A percentile compares a stretch with the other conserved stretches of the same genome.
These are phyloP conservation scores for Porcisia hertigi DNA, from an alignment of 208 protist species.

Conservation along the genomic window DNA sequence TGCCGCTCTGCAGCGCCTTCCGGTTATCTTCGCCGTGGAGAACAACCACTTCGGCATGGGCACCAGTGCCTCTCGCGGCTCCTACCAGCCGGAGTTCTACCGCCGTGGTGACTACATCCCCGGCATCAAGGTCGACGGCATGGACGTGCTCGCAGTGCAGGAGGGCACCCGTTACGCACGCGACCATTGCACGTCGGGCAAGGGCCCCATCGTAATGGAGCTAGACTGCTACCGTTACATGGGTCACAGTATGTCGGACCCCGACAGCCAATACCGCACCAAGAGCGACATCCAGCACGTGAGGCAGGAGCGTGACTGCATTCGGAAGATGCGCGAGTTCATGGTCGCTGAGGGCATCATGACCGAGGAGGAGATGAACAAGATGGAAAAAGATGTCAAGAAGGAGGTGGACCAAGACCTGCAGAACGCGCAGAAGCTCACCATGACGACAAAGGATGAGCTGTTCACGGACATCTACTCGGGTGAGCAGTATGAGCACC, in stretches of 20 bases:
- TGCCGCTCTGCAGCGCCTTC: constrained; percentile 97
- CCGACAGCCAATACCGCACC: constrained; percentile 96
- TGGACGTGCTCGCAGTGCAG: constrained; percentile 96
- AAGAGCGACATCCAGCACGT: constrained; percentile 95
- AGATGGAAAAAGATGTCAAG: constrained; percentile 90
- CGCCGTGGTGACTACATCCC: constrained; percentile 96
- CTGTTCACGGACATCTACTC: constrained; percentile 93
- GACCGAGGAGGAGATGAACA: constrained; percentile 95
- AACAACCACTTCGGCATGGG: constrained; percentile 99
- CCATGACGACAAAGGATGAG: constrained; percentile 66
- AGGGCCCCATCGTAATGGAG: constrained; percentile 96
- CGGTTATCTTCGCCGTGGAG: constrained; percentile 96
- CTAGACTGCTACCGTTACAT: constrained; percentile 97
- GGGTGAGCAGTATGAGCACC: constrained; percentile 81
- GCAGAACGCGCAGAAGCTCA: constrained; percentile 81
- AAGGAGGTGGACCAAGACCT: constrained; percentile 93
- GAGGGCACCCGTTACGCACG: constrained; percentile 89
- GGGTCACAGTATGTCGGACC: constrained; percentile 99
- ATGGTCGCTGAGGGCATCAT: constrained; percentile 87
- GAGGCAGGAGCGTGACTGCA: constrained; percentile 89
- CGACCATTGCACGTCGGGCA: constrained; percentile 77
- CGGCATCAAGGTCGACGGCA: constrained; percentile 96
- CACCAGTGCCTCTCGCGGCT: constrained; percentile 91
- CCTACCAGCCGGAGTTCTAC: constrained; percentile 95
- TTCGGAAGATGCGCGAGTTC: constrained; percentile 86